Base-by-base conservation (phyloP, 768 basidiomycete genomes). In the Cystofilobasidium bisporidii region DNA sequence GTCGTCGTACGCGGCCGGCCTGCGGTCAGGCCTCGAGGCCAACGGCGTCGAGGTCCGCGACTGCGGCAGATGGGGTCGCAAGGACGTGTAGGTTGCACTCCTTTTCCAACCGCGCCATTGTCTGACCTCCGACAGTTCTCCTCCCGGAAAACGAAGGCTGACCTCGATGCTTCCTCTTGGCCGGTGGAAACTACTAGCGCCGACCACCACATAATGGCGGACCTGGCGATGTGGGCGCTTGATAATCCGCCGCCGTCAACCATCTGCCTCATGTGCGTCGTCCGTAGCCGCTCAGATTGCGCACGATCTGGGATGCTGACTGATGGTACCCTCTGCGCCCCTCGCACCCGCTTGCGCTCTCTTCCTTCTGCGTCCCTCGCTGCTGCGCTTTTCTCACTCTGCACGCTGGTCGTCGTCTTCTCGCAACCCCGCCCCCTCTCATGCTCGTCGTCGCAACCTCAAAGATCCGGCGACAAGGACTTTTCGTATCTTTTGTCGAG, bases 61-160 rank as follows among this genome's bases (percentile, higher is more conserved):
- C 33, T 65, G 64, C 38, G 64, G 64, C 10, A 43, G 64, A 18
- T 65, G 64, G 64, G 64, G 64, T 6, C 30, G 64, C 14, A 65
- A 65, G 45, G 64, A 57, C 53, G 53, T 56, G 57, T 59, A 43
- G 22, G 53, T 59, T 12, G 11, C 9, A 24, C 22, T 43, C 26
- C 30, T 9, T 17, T n/a, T n/a, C n/a, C n/a, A n/a, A 41, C 17
- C 40, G 40, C 40, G 40, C 10, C 40, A 41, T 8, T 11, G 14
- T 8, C 18, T 43, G 43, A 43, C 43, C 43, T 17, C 20, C 17
- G 9, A 17, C 40, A 41, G 40, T 11, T 12, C 15, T 30, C 30
- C 15, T 22, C 15, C n/a, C n/a, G n/a, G n/a, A n/a, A n/a, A n/a
- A n/a, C n/a, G n/a, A n/a, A n/a, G n/a, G n/a, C n/a, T n/a, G n/a